phyloP scores from a whole-genome alignment of 2,329 filamentous ascomycete genomes.

The Colletotrichum brevisporum region DNA sequence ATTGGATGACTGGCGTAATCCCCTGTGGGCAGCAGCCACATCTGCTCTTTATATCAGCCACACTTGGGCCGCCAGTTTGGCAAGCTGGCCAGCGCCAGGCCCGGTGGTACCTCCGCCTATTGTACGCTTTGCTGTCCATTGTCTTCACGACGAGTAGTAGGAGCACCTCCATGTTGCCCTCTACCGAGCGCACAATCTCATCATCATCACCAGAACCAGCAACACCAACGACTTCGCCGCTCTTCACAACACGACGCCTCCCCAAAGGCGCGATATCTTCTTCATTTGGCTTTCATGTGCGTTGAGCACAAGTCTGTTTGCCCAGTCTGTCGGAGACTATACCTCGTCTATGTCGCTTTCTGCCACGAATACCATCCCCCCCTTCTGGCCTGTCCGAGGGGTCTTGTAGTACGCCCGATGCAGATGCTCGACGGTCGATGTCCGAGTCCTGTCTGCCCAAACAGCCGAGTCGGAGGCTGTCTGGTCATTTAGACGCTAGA shows the following conservation, averaged over 20 bases:
- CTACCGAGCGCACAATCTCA: constrained; percentile 10
- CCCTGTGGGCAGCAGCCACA: constrained; percentile 40
- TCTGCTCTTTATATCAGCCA: constrained; percentile 41
- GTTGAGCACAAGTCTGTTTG: constrained; percentile 69
- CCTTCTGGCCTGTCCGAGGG: constrained; percentile 61
- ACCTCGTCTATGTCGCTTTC: constrained; percentile 71
- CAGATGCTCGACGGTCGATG: constrained; percentile 68
- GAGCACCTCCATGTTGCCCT: constrained; percentile 38
- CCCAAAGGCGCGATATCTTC: constrained; percentile 9
- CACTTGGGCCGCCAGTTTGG: constrained; percentile 32
- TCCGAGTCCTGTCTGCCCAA: constrained; percentile 72
- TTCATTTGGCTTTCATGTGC: constrained; percentile 67
- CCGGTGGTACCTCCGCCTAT: constrained; percentile 28
- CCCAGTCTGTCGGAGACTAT: constrained; percentile 72
- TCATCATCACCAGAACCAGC: not conserved
- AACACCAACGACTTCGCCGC: not conserved
- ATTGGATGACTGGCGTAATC: constrained; percentile 32
- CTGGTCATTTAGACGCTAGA: constrained; percentile 60
- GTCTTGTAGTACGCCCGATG: constrained; percentile 54
- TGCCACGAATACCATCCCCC: constrained; percentile 67
- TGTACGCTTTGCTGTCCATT: constrained; percentile 17
- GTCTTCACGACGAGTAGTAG: constrained; percentile 11
- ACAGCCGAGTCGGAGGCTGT: constrained; percentile 70
- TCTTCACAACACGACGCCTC: constrained; percentile 22
- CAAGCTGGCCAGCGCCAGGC: constrained; percentile 10